Evolutionary conservation across 2,329 filamentous ascomycete genomes (phyloP).

Genomic region (Akanthomyces dipterigenus): DNA sequence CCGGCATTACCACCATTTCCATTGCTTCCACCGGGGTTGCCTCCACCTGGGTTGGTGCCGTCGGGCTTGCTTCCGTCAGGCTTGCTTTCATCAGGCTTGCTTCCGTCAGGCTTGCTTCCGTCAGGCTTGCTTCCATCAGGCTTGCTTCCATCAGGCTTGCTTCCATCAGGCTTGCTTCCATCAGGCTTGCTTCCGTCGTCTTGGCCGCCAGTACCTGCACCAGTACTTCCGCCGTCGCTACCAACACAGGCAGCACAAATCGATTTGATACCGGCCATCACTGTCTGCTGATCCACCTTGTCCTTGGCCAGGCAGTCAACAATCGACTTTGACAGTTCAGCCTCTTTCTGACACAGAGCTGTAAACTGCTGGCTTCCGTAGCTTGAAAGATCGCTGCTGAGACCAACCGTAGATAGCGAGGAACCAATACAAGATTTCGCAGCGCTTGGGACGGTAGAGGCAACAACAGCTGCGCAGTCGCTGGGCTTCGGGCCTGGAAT

Average conservation of each 20-base stretch:
- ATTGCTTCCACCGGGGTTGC: not conserved
- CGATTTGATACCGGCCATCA: not conserved
- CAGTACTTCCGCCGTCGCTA: not conserved
- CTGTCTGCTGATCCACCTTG: not conserved
- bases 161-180: not conserved
- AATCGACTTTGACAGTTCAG: not conserved
- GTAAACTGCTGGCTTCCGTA: not conserved
- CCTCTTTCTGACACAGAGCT: not conserved
- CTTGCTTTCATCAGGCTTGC: not conserved
- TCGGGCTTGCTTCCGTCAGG: no score
- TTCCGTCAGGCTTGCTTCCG: not conserved
- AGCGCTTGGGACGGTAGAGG: not conserved
- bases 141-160: not conserved
- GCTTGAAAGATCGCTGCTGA: not conserved
- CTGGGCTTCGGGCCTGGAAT: not conserved
- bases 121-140: no score
- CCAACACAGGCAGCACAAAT: not conserved
- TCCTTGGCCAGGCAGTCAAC: not conserved
- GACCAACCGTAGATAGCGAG: not conserved
- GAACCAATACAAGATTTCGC: not conserved
- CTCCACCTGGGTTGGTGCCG: no score
- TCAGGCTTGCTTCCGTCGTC: not conserved
- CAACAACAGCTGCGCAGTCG: not conserved
- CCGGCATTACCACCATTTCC: not conserved
- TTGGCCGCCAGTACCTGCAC: not conserved